Evolutionary conservation across 192 early-diverging fungal genomes (phyloP), one percentile per base, ranked within the genome.

Genomic region (Phycomyces blakesleeanus): DNA sequence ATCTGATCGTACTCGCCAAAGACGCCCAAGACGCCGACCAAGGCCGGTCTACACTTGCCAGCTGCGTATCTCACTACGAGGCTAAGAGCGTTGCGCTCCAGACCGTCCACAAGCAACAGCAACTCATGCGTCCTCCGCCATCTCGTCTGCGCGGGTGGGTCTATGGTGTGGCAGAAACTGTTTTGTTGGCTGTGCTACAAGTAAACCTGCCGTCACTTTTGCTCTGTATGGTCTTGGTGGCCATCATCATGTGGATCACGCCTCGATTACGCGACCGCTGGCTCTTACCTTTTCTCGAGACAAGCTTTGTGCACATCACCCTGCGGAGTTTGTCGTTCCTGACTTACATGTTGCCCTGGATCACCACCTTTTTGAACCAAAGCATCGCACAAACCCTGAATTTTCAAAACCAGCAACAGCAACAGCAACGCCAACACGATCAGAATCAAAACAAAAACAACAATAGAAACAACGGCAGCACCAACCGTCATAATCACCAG

Each of bases 171-270:
- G 12, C 50, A 0, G 34, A 29, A 4, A 51, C 20, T n/a, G 1
- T 40, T 2, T 34, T 34, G 2, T 34, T 34, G 29, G 29, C 29
- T 34, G 29, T 34, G 7, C 2, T 34, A 34, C 29, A 42, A 16
- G 63, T 74, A 53, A 69, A 74, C 47, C 21, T 74, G 2, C 62
- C 72, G 3, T 64, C 53, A 10, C 1, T 74, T 8, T n/a, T 74
- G 5, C 34, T 74, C 1, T 64, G 66, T 22, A 3, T 74, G 11
- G 61, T 68, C 0, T 51, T 61, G n/a, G 51, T 68, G 8, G 57
- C 50, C 0, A 66, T 66, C 14, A 50, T 69, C 22, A 15, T 64
- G 9, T 74, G 72, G 72, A 61, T 68, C 51, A 54, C 58, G 6
- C 70, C 70, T 0, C 51, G 26, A 12, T 66, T 50, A 22, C 52